Percentiles rank a stretch among this genome's conserved stretches.
Conservation (phyloP, 1,284 basidiomycete species). For the Ceratobasidium papillatum region DNA sequence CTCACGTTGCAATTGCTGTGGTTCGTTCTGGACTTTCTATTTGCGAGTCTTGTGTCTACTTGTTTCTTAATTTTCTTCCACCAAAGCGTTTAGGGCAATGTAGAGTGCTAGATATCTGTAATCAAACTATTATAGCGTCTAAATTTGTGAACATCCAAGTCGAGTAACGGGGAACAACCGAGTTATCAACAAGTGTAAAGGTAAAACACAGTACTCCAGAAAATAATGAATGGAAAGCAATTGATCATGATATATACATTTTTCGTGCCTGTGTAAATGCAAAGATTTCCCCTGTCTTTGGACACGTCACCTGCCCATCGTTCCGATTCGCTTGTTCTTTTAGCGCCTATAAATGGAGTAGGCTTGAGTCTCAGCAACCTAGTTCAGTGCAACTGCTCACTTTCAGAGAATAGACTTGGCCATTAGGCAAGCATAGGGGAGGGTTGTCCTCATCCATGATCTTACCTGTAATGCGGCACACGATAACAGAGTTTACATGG, state of each 20-base stretch:
- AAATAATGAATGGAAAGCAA: background rate
- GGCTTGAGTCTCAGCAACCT: conserved; percentile 1
- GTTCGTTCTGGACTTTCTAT: conserved; percentile 31
- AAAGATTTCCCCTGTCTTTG: conserved; percentile 73
- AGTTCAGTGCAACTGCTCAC: conserved; percentile 57
- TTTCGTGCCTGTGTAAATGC: conserved; percentile 77
- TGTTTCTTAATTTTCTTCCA: conserved; percentile 35
- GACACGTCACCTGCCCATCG: conserved; percentile 80
- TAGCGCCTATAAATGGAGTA: conserved; percentile 68
- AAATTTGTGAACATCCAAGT: background rate
- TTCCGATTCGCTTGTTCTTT: conserved; percentile 84
- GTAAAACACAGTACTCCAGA: background rate
- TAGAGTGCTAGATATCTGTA: conserved; percentile 38
- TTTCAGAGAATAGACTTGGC: conserved; percentile 91
- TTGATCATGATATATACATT: conserved; percentile 78
- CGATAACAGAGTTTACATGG: conserved; percentile 94
- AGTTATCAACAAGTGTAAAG: no score
- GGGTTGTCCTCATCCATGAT: conserved; percentile 95
- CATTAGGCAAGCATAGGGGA: conserved; percentile 91
- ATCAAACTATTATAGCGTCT: background rate
- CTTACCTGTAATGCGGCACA: conserved; percentile 88
- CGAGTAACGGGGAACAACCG: no score
- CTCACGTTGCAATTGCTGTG: conserved; percentile 35
- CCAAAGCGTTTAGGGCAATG: conserved; percentile 38
- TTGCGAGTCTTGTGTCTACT: conserved; percentile 39